Base-by-base conservation (phyloP, 2,329 filamentous ascomycete species). In the Metarhizium sp. region DNA sequence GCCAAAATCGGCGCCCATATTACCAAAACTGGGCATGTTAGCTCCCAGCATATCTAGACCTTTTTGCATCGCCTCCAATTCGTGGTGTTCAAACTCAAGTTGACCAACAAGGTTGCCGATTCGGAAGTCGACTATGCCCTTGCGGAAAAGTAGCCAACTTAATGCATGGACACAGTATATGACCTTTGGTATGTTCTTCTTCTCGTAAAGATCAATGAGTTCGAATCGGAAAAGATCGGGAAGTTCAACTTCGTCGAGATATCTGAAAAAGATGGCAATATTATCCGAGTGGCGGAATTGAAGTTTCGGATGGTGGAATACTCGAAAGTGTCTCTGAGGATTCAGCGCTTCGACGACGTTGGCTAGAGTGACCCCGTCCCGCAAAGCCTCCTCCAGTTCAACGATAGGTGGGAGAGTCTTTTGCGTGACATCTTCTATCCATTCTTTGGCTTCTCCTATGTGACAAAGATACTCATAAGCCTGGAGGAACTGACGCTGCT, bases 391-490 rank as follows among this genome's bases (percentile, higher is more conserved):
- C 67, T 99, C 94, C 1, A 99, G 75, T 67, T 96, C 86, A 25
- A 99, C 88, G 63, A 97, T 96, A 0, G 92, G 88, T 3, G 94
- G 92, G 42, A 99, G 90, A 52, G 87, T 78, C 61, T 87, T 85
- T 59, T 92, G 84, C 55, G 94, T 90, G 57, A 96, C 84, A 67
- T 95, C 78, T 67, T 99, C 94, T 61, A 99, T 96, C 94, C 94
- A 99, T 71, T 97, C 92, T 69, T 97, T 97, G 25, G 94, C 94
- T 75, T 99, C 94, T 69, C 94, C 94, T 61, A 99, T 97, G 67
- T 99, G 94, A 68, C 94, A 99, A 42, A 99, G 86, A 68, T 99
- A 99, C 70, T 99, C 94, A 67, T 99, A 99, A 6, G 94, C 94
- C 70, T 95, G 90, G 53, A 99, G 74, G 65, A 96, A 97, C 69